Evolutionary conservation across 2,329 filamentous ascomycete species (phyloP).

Genomic region (Cladophialophora immunda): DNA sequence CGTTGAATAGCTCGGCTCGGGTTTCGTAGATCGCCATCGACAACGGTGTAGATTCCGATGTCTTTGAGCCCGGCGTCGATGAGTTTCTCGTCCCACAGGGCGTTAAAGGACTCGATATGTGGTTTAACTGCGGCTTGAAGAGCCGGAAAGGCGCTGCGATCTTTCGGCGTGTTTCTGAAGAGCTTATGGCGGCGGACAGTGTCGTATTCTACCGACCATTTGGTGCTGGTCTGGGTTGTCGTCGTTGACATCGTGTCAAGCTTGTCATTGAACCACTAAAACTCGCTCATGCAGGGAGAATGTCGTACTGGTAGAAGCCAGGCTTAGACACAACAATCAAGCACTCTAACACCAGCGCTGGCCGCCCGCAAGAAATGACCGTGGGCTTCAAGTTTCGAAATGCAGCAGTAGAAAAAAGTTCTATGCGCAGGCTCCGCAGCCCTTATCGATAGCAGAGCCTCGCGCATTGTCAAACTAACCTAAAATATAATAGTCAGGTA

Average conservation of each 20-base stretch:
- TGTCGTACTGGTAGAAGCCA: background rate
- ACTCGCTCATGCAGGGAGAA: background rate
- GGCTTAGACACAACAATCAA: background rate
- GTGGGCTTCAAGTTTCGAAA: background rate
- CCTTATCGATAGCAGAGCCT: slow-evolving; percentile 24
- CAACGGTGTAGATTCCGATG: slow-evolving; percentile 86
- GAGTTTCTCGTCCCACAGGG: slow-evolving; percentile 79
- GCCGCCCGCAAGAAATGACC: background rate
- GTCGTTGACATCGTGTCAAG: slow-evolving; percentile 28
- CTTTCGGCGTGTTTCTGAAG: slow-evolving; percentile 86
- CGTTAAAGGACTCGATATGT: slow-evolving; percentile 96
- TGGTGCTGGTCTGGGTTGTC: slow-evolving; percentile 29
- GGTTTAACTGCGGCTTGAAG: slow-evolving; percentile 87
- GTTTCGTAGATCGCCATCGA: slow-evolving; percentile 73
- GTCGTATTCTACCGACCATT: slow-evolving; percentile 87
- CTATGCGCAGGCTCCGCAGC: slow-evolving; percentile 12
- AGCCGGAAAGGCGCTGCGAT: slow-evolving; percentile 86
- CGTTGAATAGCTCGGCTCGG: slow-evolving; percentile 48
- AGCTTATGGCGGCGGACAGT: slow-evolving; percentile 86
- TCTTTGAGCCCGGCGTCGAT: slow-evolving; percentile 81
- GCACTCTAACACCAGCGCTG: slow-evolving; percentile 6
- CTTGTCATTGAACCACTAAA: background rate
- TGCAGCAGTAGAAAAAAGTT: slow-evolving; percentile 17
- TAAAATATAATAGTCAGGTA: background rate
- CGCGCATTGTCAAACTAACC: background rate